Percentiles rank a stretch among this genome's conserved stretches.
Evolutionary conservation across 352 stramenopile species (phyloP).

Genomic region (Phytophthora sp.): DNA sequence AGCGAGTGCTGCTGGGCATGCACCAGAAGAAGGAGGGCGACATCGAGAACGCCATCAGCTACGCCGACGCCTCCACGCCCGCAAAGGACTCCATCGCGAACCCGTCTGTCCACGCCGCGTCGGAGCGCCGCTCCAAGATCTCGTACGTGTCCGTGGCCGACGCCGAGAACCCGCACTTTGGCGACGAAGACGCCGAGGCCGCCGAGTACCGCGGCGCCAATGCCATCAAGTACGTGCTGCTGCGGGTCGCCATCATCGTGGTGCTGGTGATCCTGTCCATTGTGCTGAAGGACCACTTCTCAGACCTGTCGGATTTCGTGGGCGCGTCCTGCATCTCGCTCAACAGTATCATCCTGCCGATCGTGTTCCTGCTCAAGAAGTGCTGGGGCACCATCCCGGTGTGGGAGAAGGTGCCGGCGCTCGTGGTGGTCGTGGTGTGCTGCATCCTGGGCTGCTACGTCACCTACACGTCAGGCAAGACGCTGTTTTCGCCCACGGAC

Average conservation of each 20-base stretch:
- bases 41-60: constrained; percentile 36
- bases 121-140: constrained; percentile 22
- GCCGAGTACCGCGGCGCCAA: constrained; percentile 38
- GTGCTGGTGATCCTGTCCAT: constrained; percentile 41
- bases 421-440: constrained; percentile 13
- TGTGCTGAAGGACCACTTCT: constrained; percentile 44
- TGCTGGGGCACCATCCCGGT: constrained; percentile 17
- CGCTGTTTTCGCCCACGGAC: constrained; percentile 13
- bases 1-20: constrained; percentile 37
- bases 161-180: constrained; percentile 20
- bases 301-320: constrained; percentile 46
- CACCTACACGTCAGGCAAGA: constrained; percentile 25
- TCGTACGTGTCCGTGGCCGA: constrained; percentile 26
- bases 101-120: constrained; percentile 15
- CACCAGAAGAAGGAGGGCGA: too few species aligned
- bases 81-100: constrained; percentile 15
- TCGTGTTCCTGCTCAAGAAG: constrained; percentile 26
- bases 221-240: constrained; percentile 36
- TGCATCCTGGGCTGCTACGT: constrained; percentile 17
- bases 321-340: constrained; percentile 45
- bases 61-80: constrained; percentile 22
- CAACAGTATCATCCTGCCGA: constrained; percentile 45
- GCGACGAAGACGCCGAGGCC: constrained; percentile 16
- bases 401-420: constrained; percentile 15
- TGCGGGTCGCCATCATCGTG: constrained; percentile 37